Evolutionary conservation across 2,329 filamentous ascomycete genomes (phyloP).

Genomic region (Pseudogymnoascus sp.): DNA sequence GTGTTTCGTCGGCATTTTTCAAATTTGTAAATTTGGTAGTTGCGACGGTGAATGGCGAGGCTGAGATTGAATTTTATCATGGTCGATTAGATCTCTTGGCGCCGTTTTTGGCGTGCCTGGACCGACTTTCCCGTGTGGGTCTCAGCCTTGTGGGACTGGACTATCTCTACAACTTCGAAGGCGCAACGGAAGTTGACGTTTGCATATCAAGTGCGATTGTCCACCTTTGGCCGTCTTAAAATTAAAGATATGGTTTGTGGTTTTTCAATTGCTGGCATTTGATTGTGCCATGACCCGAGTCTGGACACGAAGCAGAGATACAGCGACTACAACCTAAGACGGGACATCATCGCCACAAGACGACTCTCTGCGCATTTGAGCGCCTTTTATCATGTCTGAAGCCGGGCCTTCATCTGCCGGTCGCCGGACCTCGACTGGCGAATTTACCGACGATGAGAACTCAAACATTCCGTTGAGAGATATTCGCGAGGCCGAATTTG

Average conservation of each 20-base stretch:
- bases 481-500: constrained; percentile 3
- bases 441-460: constrained; percentile 3
- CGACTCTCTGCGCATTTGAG: neutral
- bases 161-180: neutral
- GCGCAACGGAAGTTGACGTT: neutral
- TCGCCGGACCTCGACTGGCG: neutral
- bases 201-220: neutral
- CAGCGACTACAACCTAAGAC: neutral
- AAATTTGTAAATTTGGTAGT: constrained; percentile 6
- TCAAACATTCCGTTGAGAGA: neutral
- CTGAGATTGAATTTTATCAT: constrained; percentile 8
- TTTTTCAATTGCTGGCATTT: constrained; percentile 3
- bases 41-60: constrained; percentile 5
- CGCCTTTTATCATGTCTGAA: neutral
- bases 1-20: constrained; percentile 77
- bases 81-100: constrained; percentile 7
- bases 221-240: neutral
- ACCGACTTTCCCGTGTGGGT: neutral
- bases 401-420: neutral
- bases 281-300: neutral
- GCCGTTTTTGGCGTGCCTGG: neutral
- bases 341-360: neutral
- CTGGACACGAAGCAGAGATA: neutral
- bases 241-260: neutral
- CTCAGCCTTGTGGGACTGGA: constrained; percentile 4